Evolutionary conservation across 352 stramenopile genomes (phyloP), one percentile per base, ranked within the genome.

Genomic region (Plasmopara viticola): DNA sequence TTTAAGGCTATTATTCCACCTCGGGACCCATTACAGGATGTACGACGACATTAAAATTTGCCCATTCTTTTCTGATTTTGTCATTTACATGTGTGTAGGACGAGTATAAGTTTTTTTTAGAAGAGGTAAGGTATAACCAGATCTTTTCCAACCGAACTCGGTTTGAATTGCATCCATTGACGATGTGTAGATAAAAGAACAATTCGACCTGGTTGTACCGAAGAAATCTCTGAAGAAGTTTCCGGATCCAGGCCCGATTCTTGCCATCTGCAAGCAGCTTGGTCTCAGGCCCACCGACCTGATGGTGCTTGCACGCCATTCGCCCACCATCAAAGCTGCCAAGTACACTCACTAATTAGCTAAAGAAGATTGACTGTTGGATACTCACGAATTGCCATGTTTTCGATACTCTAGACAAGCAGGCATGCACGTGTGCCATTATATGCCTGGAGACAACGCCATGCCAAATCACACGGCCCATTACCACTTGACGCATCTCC

Each of bases 401-500:
- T 25, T 25, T 25, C 30, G 37, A 5, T 43, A 9, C 7, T 14
- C 18, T 51, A 89, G 78, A 55, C 57, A 63, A 10, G 79, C 76
- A 29, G 73, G 73, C 8, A 68, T 64, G 1, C 65, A 90, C 54
- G 69, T 70, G 13, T 86, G 74, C 50, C 74, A 87, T 53, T 87
- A 79, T 55, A 84, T 83, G 62, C 72, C 76, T n/a, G 66, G 54
- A 0, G 62, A 71, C 18, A 84, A 74, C 49, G 76, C 69, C 14
- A 83, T 87, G 9, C 76, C 79, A 15, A 90, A 90, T 63, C 76
- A 90, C 62, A 86, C 63, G 37, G 79, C 79, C 13, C 74, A 90
- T 56, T 86, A 86, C 51, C 76, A 84, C 33, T 57, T 90, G 35
- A 78, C 65, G 2, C 59, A 62, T 12, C 58, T 90, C 38, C 65